Base-by-base conservation (phyloP, 2,329 filamentous ascomycete genomes). In the Fusarium sp. region DNA sequence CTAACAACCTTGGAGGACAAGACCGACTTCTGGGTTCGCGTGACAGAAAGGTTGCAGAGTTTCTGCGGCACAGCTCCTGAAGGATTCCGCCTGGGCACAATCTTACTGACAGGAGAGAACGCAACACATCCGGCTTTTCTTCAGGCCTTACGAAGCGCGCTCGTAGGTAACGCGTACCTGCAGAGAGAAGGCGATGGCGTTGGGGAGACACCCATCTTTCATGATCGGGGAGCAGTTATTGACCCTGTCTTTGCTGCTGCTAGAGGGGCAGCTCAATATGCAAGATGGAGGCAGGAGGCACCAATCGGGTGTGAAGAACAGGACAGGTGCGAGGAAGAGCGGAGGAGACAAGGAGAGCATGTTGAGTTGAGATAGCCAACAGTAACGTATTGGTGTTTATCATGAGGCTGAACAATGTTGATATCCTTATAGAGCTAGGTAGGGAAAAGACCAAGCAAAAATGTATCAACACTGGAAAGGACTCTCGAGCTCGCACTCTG, bases 71-170 rank as follows among this genome's bases (percentile, higher is more conserved):
- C 15, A 24, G 31, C 38, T 4, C 54, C 63, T 1, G 1, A 18
- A 12, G n/a, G 22, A 12, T n/a, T 28, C 2, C 42, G 18, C 9
- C 28, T 62, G 0, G n/a, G 24, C 11, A 35, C 31, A 3, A 16
- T 69, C 5, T n/a, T 64, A 4, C 56, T 71, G 6, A 38, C 35
- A 14, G 65, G 65, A 28, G 68, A 69, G 38, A 61, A 68, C 39
- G 35, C 64, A 3, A 71, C 68, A 5, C 39, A 69, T 22, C 60
- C 59, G 1, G 30, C 28, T 7, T 69, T 69, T 39, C 60, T 71
- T 15, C 8, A 12, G 12, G 12, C 55, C 2, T 28, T 69, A 5
- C 14, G 14, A 12, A n/a, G 4, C 3, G 35, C 41, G 4, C 39
- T 62, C 18, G 3, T 28, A 4, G 22, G 51, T 3, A 31, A 26